Evolutionary conservation across 169 alveolate genomes (phyloP), one percentile per base, ranked within the genome.

Genomic region (Cryptosporidium bovis): DNA sequence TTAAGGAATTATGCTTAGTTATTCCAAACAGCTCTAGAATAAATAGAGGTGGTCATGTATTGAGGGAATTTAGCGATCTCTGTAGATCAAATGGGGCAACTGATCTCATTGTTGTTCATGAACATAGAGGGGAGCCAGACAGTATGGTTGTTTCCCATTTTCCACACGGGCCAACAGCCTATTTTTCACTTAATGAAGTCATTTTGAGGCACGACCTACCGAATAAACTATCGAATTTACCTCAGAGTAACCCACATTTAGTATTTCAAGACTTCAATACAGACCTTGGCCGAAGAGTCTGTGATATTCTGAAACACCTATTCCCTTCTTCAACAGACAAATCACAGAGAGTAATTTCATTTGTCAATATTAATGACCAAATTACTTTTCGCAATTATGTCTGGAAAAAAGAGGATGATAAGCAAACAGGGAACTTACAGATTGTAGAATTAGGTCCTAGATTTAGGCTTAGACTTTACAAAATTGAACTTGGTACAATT

Each of bases 131-230:
- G 91, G 97, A 92, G 83, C 99, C 99, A 0, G 99, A 98, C 89
- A 99, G 99, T 64, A 90, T 98, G 95, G 97, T 98, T 55, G 95
- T 98, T 20, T 96, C 98, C 69, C 99, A 98, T 90, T 90, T 98
- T 84, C 99, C 99, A 3, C 96, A 95, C 82, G 99, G 99, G 0
- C 99, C 99, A 0, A 98, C 99, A 2, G 98, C 99, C 2, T 97
- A 97, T 91, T 98, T 98, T 91, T 98, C 98, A 29, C 87, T 98
- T 16, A 91, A 94, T 33, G 97, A 97, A 83, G 99, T 97, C 24
- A 98, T 96, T 15, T 93, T 98, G 82, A 94, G 99, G 55, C 99
- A 98, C 90, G 99, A 98, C 90, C 94, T 98, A 62, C 95, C 97
- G 4, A 99, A 96, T 51, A 95, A 96, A 83, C 97, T 97, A 12